A percentile compares a stretch with the other conserved stretches of the same genome.
Evolutionary conservation across 1,284 basidiomycete genomes (phyloP).

Genomic region (Tausonia pullulans): DNA sequence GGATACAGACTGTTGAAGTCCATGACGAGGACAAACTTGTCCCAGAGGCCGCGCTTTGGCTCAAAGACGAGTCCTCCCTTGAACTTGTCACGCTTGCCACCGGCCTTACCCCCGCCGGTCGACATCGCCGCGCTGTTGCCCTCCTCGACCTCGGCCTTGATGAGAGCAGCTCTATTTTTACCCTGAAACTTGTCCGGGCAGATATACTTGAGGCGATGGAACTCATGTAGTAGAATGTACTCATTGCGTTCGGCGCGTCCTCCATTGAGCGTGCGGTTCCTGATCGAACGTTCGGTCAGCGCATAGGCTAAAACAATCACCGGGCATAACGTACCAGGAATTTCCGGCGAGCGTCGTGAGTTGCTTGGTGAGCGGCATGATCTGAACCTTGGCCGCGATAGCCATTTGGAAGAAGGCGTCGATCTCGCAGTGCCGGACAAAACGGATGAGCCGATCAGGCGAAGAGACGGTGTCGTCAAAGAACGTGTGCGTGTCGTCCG

Average conservation of each 20-base stretch:
- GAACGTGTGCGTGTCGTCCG: slow-evolving; percentile 84
- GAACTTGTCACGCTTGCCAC: slow-evolving; percentile 85
- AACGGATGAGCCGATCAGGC: slow-evolving; percentile 71
- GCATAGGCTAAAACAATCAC: background rate
- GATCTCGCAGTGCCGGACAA: slow-evolving; percentile 82
- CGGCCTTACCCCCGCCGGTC: slow-evolving; percentile 43
- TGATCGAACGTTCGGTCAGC: slow-evolving; percentile 26
- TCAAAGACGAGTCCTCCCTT: slow-evolving; percentile 98
- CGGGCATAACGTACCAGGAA: slow-evolving; percentile 59
- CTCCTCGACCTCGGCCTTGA: slow-evolving; percentile 54
- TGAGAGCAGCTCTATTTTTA: slow-evolving; percentile 45
- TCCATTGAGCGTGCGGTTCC: slow-evolving; percentile 89
- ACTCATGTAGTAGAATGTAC: slow-evolving; percentile 96
- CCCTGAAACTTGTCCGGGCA: slow-evolving; percentile 89
- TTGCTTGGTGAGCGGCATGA: slow-evolving; percentile 79
- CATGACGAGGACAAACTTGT: slow-evolving; percentile 97
- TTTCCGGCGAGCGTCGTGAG: slow-evolving; percentile 97
- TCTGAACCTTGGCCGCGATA: slow-evolving; percentile 79
- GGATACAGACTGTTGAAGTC: slow-evolving; percentile 99
- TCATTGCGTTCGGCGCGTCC: slow-evolving; percentile 98
- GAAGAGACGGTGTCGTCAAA: slow-evolving; percentile 73
- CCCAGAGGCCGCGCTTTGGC: slow-evolving; percentile 92
- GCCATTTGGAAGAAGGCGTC: slow-evolving; percentile 97
- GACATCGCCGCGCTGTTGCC: slow-evolving; percentile 40
- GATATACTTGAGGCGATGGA: slow-evolving; percentile 90